Conservation (phyloP, 305 asterid species). For the Solanum hybrid region DNA sequence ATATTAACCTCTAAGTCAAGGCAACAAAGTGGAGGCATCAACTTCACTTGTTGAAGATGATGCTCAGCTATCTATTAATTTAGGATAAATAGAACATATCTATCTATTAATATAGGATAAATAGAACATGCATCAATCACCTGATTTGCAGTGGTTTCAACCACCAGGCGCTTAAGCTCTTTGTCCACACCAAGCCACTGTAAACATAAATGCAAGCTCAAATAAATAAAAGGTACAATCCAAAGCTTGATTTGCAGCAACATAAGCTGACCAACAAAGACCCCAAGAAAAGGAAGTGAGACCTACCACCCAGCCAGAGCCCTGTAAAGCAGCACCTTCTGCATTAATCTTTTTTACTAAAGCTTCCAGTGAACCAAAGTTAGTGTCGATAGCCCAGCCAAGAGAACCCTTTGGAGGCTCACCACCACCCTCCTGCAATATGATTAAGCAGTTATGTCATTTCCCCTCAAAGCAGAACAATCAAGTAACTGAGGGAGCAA, state of each 20-base stretch:
- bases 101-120: too few relatives aligned
- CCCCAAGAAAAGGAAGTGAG: neutral
- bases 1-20: neutral
- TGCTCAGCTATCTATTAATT: neutral
- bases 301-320: conserved; percentile 98
- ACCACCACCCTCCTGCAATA: conserved; percentile 81
- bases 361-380: conserved; percentile 76
- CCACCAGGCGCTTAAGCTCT: conserved; percentile 68
- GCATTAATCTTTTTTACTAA: conserved; percentile 76
- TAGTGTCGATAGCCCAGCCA: conserved; percentile 59
- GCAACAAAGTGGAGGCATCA: neutral
- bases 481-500: neutral
- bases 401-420: conserved; percentile 74
- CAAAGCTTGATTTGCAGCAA: neutral
- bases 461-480: neutral
- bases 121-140: conserved; percentile 20
- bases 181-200: conserved; percentile 95
- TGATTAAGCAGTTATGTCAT: neutral
- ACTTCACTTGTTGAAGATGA: neutral
- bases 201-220: conserved; percentile 9
- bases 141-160: conserved; percentile 92
- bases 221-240: neutral
- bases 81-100: too few relatives aligned
- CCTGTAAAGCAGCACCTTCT: conserved; percentile 96
- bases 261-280: neutral